Conservation (phyloP, 1,284 basidiomycete genomes). For the Erythrobasidium hasegawianum region DNA sequence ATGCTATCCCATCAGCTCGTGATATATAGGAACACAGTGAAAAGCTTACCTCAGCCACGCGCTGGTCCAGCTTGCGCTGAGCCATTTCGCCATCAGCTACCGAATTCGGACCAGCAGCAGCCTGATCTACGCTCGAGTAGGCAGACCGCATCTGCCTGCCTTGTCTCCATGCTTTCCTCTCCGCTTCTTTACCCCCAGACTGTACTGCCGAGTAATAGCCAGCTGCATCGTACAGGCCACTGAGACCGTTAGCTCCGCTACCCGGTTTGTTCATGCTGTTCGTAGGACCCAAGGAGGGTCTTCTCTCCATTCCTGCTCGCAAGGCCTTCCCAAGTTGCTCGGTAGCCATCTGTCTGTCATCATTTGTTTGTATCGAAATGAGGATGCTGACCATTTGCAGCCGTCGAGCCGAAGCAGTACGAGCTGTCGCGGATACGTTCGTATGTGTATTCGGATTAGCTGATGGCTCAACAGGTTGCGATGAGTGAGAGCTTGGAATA, state of each 20-base stretch:
- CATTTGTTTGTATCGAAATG: slow-evolving; percentile 45
- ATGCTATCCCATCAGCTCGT: background rate
- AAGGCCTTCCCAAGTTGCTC: slow-evolving; percentile 46
- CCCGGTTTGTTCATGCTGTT: background rate
- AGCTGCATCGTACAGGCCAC: slow-evolving; percentile 19
- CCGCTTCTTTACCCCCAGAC: slow-evolving; percentile 2
- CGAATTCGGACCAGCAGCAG: background rate
- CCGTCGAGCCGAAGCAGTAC: slow-evolving; percentile 27
- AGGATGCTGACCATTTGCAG: slow-evolving; percentile 48
- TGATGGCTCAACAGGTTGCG: slow-evolving; percentile 31
- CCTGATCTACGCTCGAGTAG: background rate
- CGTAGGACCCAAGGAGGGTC: background rate
- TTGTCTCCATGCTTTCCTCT: slow-evolving; percentile 11
- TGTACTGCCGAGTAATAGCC: slow-evolving; percentile 6
- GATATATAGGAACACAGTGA: background rate
- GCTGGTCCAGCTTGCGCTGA: background rate
- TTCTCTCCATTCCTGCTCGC: slow-evolving; percentile 33
- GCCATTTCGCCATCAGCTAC: background rate
- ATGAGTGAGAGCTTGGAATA: background rate
- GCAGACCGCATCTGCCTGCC: slow-evolving; percentile 12
- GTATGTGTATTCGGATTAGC: slow-evolving; percentile 6
- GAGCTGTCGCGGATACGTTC: slow-evolving; percentile 9
- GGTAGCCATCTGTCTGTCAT: slow-evolving; percentile 47
- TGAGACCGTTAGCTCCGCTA: background rate
- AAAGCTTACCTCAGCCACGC: background rate